Conservation (phyloP, 2,329 filamentous ascomycete genomes). For the Exophiala sp. region DNA sequence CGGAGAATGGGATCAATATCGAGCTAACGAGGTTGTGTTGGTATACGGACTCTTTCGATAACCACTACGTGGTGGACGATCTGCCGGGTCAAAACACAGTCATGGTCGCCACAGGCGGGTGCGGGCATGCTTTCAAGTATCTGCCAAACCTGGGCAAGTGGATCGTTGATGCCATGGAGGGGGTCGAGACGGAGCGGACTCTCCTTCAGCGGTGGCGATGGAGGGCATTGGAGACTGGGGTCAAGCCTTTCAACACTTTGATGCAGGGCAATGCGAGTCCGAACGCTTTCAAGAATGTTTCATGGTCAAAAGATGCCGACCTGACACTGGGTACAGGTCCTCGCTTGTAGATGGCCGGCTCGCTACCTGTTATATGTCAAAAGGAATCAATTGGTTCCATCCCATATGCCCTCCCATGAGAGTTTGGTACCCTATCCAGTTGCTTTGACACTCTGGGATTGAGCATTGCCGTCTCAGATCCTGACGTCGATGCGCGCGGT, state of each 20-base stretch:
- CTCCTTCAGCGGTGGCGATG: slow-evolving; percentile 28
- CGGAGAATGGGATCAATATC: slow-evolving; percentile 35
- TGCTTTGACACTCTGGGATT: no score
- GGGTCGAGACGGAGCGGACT: slow-evolving; percentile 32
- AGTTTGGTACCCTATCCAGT: no score
- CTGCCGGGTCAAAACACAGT: slow-evolving; percentile 50
- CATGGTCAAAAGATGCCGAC: slow-evolving; percentile 13
- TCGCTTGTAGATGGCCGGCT: slow-evolving; percentile 2
- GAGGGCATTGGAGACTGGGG: slow-evolving; percentile 19
- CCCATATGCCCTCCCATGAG: no score
- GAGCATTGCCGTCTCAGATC: no score
- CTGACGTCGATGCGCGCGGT: no score
- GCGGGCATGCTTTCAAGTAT: slow-evolving; percentile 62
- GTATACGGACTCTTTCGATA: slow-evolving; percentile 56
- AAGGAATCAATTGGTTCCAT: no score
- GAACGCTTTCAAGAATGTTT: slow-evolving; percentile 19
- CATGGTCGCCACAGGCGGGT: slow-evolving; percentile 60
- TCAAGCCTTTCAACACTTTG: slow-evolving; percentile 24
- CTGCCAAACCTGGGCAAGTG: slow-evolving; percentile 56
- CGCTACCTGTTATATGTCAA: background rate
- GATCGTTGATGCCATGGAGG: slow-evolving; percentile 52
- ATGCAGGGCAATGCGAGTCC: slow-evolving; percentile 24
- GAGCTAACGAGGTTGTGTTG: slow-evolving; percentile 50
- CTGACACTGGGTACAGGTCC: slow-evolving; percentile 5
- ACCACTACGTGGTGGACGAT: slow-evolving; percentile 54